Conservation (phyloP, 2,329 filamentous ascomycete genomes). For the Fusarium begoniae region DNA sequence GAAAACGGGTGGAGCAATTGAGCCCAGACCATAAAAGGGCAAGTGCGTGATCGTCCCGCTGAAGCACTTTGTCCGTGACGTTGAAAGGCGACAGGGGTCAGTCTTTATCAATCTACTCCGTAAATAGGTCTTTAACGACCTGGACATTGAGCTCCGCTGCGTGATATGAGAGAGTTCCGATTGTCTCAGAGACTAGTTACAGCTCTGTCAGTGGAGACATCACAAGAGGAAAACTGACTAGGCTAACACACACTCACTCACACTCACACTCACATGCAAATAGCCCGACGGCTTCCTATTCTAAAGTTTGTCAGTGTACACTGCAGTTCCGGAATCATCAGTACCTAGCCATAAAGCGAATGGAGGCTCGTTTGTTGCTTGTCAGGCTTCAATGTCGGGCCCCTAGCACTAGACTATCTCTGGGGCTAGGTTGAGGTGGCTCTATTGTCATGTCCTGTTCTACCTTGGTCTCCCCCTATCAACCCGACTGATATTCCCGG, state of each 20-base stretch:
- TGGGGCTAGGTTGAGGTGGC: neutral
- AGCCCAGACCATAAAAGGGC: neutral
- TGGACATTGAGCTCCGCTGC: neutral
- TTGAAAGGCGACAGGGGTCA: constrained; percentile 15
- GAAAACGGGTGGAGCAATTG: neutral
- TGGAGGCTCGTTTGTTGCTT: neutral
- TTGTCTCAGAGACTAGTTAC: neutral
- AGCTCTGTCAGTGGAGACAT: neutral
- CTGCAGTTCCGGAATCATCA: neutral
- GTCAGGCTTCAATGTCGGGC: neutral
- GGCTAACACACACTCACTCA: neutral
- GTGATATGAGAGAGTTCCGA: neutral
- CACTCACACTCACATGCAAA: neutral
- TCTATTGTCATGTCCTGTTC: neutral
- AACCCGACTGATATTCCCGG: neutral
- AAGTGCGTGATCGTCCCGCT: constrained; percentile 24
- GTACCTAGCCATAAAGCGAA: neutral
- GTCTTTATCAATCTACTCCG: constrained; percentile 29
- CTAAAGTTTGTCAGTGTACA: neutral
- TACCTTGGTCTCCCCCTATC: neutral
- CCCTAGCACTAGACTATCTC: too few species aligned
- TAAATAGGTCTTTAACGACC: neutral
- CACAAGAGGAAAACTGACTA: neutral
- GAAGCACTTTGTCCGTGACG: neutral
- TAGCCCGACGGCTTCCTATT: neutral